These are phyloP conservation scores for Ocimum tenuiflorum DNA, from an alignment of 257 asterid genomes.

Conservation along the genomic window DNA sequence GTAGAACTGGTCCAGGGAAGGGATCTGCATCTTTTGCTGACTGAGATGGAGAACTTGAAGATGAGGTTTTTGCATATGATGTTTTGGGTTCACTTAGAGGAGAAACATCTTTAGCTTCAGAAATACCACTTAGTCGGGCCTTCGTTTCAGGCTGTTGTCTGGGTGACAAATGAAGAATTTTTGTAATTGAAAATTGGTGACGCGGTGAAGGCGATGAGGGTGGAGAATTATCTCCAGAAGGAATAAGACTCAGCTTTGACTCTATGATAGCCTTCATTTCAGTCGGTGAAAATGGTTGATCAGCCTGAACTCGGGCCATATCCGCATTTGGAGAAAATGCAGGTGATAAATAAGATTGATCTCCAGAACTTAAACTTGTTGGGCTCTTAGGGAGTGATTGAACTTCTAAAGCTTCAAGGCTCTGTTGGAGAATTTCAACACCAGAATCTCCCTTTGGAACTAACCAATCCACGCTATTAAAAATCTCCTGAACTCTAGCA, in stretches of 20 bases:
- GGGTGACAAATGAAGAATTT: slow-evolving; percentile 13
- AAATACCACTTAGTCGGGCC: slow-evolving; percentile 20
- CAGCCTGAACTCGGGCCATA: slow-evolving; percentile 24
- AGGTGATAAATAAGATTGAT: slow-evolving; percentile 27
- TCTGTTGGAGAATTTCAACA: slow-evolving; percentile 52
- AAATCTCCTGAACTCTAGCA: slow-evolving; percentile 80
- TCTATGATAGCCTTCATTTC: slow-evolving; percentile 21
- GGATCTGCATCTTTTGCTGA: slow-evolving; percentile 32
- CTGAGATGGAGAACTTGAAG: slow-evolving; percentile 30
- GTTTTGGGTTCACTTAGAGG: slow-evolving; percentile 27
- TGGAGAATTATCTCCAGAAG: slow-evolving; percentile 28
- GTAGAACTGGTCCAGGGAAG: slow-evolving; percentile 19
- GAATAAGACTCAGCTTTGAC: slow-evolving; percentile 20
- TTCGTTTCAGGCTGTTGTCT: slow-evolving; percentile 15
- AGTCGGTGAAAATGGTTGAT: slow-evolving; percentile 23
- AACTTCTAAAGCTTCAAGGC: slow-evolving; percentile 30
- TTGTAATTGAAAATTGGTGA: slow-evolving; percentile 22
- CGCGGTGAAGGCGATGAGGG: slow-evolving; percentile 26
- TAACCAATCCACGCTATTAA: slow-evolving; percentile 84
- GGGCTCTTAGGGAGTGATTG: slow-evolving; percentile 29
- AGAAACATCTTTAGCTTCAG: slow-evolving; percentile 14
- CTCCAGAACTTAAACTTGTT: slow-evolving; percentile 21
- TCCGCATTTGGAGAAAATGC: slow-evolving; percentile 26
- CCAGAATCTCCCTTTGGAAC: slow-evolving; percentile 58
- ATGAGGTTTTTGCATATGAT: slow-evolving; percentile 19